A percentile compares a stretch with the other conserved stretches of the same genome.
Evolutionary conservation across 1,284 basidiomycete genomes (phyloP).

Genomic region (Ustilago shanxiensis): DNA sequence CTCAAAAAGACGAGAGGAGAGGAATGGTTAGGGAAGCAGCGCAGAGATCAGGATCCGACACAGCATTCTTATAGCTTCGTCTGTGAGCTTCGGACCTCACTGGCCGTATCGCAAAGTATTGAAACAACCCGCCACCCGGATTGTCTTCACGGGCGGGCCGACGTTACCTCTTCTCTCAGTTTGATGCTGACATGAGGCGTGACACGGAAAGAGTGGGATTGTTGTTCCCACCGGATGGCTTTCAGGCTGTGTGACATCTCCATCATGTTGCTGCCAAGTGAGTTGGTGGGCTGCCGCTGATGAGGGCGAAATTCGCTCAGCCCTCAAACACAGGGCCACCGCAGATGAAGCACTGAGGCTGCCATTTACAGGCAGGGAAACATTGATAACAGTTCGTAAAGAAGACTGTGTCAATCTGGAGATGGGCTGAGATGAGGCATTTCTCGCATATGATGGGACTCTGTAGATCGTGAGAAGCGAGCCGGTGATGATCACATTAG

Average conservation of each 20-base stretch:
- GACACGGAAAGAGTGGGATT: background rate
- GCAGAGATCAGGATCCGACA: background rate
- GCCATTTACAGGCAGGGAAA: too few relatives aligned
- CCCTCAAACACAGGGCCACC: background rate
- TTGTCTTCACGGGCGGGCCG: constrained; percentile 1
- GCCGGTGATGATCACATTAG: background rate
- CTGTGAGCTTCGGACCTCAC: background rate
- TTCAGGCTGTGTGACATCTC: constrained; percentile 1
- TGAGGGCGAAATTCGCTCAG: constrained; percentile 17
- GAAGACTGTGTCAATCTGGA: background rate
- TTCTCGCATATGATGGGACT: background rate
- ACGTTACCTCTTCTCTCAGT: background rate
- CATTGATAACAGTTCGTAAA: too few relatives aligned
- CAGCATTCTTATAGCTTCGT: constrained; percentile 7
- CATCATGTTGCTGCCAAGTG: background rate
- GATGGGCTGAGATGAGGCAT: background rate
- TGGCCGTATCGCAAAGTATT: background rate
- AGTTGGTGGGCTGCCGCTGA: constrained; percentile 9
- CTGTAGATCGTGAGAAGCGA: background rate
- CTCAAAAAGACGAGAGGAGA: background rate
- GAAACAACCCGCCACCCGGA: background rate
- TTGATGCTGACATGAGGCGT: background rate
- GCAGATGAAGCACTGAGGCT: background rate
- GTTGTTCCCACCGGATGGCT: constrained; percentile 1
- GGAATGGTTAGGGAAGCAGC: background rate